Conservation (phyloP, 2,329 filamentous ascomycete species). For the Penicillium sclerotiorum region DNA sequence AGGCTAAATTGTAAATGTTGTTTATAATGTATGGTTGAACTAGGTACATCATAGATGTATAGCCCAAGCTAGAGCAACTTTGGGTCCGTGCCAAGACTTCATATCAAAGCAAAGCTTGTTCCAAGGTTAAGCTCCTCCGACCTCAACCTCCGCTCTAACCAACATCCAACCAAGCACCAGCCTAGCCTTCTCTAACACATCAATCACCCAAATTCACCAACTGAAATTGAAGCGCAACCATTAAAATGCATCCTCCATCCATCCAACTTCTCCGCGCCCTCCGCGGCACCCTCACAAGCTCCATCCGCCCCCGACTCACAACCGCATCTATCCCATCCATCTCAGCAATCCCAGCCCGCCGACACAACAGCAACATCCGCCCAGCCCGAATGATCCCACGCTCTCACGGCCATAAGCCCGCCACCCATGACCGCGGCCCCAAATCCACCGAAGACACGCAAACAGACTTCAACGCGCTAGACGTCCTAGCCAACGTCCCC, state of each 20-base stretch:
- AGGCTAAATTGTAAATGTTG: background rate
- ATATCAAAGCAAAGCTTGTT: background rate
- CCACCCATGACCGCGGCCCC: constrained; percentile 61
- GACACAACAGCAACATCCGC: constrained; percentile 31
- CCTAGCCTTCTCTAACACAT: no score
- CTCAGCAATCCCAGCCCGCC: constrained; percentile 13
- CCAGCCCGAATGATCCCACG: constrained; percentile 37
- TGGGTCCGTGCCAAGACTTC: background rate
- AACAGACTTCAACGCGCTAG: constrained; percentile 73
- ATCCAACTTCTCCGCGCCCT: constrained; percentile 46
- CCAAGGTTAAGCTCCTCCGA: background rate
- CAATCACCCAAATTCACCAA: no score
- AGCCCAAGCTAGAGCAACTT: background rate
- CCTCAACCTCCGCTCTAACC: background rate
- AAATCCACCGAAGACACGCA: constrained; percentile 63
- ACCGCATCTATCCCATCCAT: constrained; percentile 8
- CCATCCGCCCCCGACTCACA: constrained; percentile 12
- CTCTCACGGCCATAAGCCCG: constrained; percentile 39
- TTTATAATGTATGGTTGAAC: background rate
- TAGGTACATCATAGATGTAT: background rate
- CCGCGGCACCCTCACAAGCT: constrained; percentile 36
- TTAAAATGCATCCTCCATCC: constrained; percentile 44
- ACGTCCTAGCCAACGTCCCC: constrained; percentile 76
- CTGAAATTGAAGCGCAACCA: no score
- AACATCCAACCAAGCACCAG: background rate